Percentiles rank a stretch among this genome's conserved stretches.
These are phyloP conservation scores for Colletotrichum simmondsii DNA, from an alignment of 2,329 filamentous ascomycete species.

Conservation along the genomic window DNA sequence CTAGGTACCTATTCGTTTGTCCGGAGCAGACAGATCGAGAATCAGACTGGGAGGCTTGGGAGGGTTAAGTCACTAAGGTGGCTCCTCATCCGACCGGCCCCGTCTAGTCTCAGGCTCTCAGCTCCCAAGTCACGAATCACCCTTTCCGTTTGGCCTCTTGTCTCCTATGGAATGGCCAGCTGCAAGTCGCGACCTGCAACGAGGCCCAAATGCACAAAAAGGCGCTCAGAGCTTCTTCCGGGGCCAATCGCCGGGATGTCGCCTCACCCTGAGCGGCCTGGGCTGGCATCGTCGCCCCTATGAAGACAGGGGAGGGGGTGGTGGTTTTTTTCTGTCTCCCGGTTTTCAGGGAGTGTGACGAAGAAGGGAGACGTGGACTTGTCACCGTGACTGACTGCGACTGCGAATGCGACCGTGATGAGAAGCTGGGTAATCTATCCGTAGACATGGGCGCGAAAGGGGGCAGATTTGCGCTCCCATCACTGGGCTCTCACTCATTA, in stretches of 20 bases:
- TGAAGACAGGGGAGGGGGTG: background rate
- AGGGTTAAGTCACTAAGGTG: background rate
- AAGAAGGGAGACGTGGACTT: background rate
- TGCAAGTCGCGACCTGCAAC: conserved; percentile 28
- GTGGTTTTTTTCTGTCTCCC: background rate
- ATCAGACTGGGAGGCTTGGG: background rate
- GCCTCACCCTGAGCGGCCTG: conserved; percentile 19
- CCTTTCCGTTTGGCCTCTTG: conserved; percentile 10
- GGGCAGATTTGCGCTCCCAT: background rate
- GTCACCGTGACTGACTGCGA: conserved; percentile 6
- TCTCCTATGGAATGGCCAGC: conserved; percentile 17
- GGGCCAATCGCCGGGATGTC: conserved; percentile 26
- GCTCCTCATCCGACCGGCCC: background rate
- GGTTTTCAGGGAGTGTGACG: background rate
- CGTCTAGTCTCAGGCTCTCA: background rate
- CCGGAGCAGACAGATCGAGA: background rate
- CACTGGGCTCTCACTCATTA: background rate
- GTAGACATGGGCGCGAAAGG: background rate
- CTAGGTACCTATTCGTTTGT: background rate
- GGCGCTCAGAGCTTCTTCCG: conserved; percentile 15
- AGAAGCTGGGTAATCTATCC: background rate
- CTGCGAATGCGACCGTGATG: conserved; percentile 15
- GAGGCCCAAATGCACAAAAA: conserved; percentile 23
- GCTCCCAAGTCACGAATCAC: background rate
- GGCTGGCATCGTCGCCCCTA: conserved; percentile 18